Conservation (phyloP, 495 filamentous ascomycete species). For the Annulohypoxylon moriforme region DNA sequence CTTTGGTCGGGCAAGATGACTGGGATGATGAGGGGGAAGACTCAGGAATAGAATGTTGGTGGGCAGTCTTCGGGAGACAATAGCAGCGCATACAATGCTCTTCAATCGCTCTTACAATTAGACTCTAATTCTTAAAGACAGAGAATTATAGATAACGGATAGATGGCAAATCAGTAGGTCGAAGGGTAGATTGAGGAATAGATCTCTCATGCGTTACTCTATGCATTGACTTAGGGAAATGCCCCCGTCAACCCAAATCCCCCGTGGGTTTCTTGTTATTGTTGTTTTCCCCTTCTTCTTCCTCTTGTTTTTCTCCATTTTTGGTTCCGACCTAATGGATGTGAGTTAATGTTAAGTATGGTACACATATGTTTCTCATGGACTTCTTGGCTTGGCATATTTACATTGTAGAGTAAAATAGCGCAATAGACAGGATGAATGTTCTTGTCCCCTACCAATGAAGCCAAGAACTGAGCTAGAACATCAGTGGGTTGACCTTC, state of each 20-base stretch:
- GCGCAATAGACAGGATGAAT: not conserved
- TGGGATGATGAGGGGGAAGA: conserved; percentile 57
- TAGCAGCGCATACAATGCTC: not conserved
- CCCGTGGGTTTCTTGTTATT: not conserved
- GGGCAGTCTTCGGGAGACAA: conserved; percentile 55
- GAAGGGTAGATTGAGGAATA: not conserved
- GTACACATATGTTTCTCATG: no score
- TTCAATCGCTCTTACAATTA: not conserved
- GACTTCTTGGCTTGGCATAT: no score
- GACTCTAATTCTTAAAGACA: not conserved
- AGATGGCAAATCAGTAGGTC: not conserved
- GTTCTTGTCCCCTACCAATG: not conserved
- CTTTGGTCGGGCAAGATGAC: conserved; percentile 57
- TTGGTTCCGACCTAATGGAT: no score
- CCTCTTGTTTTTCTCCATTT: not conserved
- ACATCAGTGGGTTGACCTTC: not conserved
- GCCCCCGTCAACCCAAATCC: not conserved
- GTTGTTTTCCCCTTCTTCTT: not conserved
- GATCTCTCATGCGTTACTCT: not conserved
- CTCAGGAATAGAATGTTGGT: conserved; percentile 57
- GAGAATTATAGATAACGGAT: not conserved
- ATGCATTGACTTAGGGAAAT: not conserved
- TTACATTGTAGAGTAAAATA: not conserved
- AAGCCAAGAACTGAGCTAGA: not conserved
- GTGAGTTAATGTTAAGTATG: no score